A percentile compares a stretch with the other conserved stretches of the same genome.
These are phyloP conservation scores for Pythium phragmiticola DNA, from an alignment of 352 stramenopile species.

Conservation along the genomic window DNA sequence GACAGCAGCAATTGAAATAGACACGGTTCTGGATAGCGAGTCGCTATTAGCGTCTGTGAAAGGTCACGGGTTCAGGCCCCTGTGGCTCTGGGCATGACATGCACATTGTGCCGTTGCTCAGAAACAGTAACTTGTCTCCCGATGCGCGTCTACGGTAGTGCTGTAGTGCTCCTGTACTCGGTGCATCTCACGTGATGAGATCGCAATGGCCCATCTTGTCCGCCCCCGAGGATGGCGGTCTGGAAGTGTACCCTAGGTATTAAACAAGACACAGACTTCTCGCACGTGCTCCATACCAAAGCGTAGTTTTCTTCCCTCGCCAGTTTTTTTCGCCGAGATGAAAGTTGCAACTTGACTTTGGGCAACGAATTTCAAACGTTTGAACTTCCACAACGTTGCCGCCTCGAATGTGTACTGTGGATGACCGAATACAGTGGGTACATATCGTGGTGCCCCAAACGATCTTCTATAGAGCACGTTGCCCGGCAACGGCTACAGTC, in stretches of 20 bases:
- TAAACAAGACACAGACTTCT: too few species aligned
- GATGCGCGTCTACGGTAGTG: not conserved
- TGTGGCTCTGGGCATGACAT: not conserved
- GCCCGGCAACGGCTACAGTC: too few species aligned
- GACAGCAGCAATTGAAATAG: conserved; percentile 25
- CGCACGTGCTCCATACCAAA: too few species aligned
- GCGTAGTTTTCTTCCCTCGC: too few species aligned
- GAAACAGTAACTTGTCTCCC: not conserved
- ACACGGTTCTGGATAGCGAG: not conserved
- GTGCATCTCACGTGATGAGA: not conserved
- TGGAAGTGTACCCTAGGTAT: not conserved
- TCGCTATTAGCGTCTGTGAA: not conserved
- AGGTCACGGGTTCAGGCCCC: not conserved
- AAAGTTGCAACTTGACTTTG: not conserved
- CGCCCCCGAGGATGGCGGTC: not conserved
- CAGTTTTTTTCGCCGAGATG: not conserved
- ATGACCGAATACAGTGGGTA: not conserved
- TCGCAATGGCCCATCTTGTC: not conserved
- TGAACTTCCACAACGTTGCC: not conserved
- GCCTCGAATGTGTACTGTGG: conserved; percentile 1
- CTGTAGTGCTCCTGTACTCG: not conserved
- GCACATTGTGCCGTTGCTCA: not conserved
- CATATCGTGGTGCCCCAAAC: too few species aligned
- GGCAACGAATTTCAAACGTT: not conserved
- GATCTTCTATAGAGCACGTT: too few species aligned